Conservation (phyloP, 257 asterid species). For the Nicotiana otophora region DNA sequence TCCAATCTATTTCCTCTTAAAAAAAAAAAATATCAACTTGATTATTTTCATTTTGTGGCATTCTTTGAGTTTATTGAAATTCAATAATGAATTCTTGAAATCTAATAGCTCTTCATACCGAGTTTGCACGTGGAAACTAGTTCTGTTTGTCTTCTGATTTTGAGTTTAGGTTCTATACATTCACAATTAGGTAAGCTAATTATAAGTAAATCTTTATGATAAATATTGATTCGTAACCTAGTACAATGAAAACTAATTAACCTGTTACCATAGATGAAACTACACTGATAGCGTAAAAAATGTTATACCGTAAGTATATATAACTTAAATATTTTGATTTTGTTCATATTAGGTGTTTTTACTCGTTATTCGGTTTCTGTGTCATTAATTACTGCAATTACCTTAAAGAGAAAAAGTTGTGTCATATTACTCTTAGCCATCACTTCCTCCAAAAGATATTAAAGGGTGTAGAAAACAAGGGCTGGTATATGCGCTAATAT, state of each 20-base stretch:
- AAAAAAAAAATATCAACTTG: not conserved
- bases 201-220: not conserved
- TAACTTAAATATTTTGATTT: not conserved
- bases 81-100: not conserved
- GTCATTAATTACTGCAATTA: not conserved
- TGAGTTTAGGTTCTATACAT: not conserved
- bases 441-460: not conserved
- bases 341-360: not conserved
- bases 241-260: not conserved
- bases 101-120: not conserved
- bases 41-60: not conserved
- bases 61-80: not conserved
- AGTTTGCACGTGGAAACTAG: not conserved
- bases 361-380: not conserved
- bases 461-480: not conserved
- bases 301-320: not conserved
- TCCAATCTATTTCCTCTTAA: not conserved
- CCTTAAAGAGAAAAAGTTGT: not conserved
- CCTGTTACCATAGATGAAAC: not conserved
- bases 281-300: not conserved
- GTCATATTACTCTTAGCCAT: not conserved
- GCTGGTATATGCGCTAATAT: not conserved
- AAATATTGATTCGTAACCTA: not conserved
- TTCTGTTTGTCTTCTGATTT: not conserved
- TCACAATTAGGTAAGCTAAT: not conserved